Base-by-base conservation (phyloP, 2,329 filamentous ascomycete species). In the Ceratocystis cacaofunesta region DNA sequence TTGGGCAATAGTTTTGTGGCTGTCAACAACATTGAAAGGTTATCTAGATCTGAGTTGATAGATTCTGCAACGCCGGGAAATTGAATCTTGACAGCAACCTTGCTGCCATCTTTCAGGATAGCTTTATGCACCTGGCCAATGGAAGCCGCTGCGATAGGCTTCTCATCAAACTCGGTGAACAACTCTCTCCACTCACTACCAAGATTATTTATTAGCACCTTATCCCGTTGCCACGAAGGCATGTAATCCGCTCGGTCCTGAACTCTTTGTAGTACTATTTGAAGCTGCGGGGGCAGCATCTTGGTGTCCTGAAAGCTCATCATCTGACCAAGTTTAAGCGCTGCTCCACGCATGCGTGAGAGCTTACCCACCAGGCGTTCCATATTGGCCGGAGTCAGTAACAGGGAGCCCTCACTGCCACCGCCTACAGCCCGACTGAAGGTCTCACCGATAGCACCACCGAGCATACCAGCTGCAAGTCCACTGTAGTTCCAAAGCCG, bases 231-330 rank as follows among this genome's bases (percentile, higher is more conserved):
- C 74, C 86, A 96, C 1, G 90, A 83, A 0, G 94, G 94, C 94
- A 99, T 99, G 75, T 97, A 99, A 75, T 99, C 92, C 48, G 94
- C 94, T 66, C 90, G 87, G 74, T 99, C 94, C 73, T 99, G 94
- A 0, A 99, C 94, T 5, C 95, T 86, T 73, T 96, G 91, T 12
- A 99, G 78, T 1, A 99, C 90, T 71, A 92, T 84, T 69, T 95
- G 90, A 62, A 99, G 91, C 0, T 89, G 84, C 0, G 83, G 84
- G 0, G 94, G 94, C 8, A 99, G 82, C 85, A 96, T 91, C 75
- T 96, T 97, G 46, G 90, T 85, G 76, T 99, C 94, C 78, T 99
- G 94, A 72, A 99, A 94, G 74, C 91, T 96, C 80, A 99, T 88
- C 88, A 97, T 94, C 77, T 99, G 94, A 0, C 94, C 95, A 30